These are phyloP conservation scores for Amylocystis lapponica DNA, from an alignment of 768 basidiomycete genomes.

Conservation along the genomic window DNA sequence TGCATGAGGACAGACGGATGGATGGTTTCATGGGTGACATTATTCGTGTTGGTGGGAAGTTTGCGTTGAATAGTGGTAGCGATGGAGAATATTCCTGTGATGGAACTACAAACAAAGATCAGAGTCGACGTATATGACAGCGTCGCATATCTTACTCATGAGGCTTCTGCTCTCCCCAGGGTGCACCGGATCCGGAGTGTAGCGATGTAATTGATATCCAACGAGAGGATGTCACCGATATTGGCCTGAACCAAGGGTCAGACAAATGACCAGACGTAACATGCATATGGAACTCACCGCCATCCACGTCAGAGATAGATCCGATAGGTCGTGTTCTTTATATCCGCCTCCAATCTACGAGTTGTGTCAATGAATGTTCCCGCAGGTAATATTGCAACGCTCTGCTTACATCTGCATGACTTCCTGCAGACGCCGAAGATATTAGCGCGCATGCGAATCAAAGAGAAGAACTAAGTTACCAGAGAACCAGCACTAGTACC, in stretches of 20 bases:
- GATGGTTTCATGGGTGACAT: constrained; percentile 52
- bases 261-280: not conserved
- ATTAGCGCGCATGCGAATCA: not conserved
- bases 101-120: constrained; percentile 8
- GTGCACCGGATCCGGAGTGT: constrained; percentile 46
- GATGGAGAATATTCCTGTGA: constrained; percentile 48
- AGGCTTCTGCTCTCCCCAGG: constrained; percentile 57
- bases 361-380: not conserved
- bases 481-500: constrained; percentile 60
- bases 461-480: constrained; percentile 42
- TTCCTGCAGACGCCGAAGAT: constrained; percentile 8
- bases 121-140: no score
- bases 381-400: no score
- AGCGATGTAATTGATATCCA: constrained; percentile 50
- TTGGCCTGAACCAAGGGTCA: constrained; percentile 39
- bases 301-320: constrained; percentile 62
- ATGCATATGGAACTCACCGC: constrained; percentile 34
- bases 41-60: constrained; percentile 39
- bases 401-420: constrained; percentile 27
- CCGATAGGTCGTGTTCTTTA: constrained; percentile 59
- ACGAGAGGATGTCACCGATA: constrained; percentile 45
- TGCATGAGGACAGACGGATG: constrained; percentile 57
- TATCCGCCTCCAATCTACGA: constrained; percentile 67
- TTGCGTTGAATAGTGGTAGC: constrained; percentile 39
- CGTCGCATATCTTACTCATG: constrained; percentile 46